Conservation (phyloP, 805 yeast genomes). For the Starmera dryadoides region DNA sequence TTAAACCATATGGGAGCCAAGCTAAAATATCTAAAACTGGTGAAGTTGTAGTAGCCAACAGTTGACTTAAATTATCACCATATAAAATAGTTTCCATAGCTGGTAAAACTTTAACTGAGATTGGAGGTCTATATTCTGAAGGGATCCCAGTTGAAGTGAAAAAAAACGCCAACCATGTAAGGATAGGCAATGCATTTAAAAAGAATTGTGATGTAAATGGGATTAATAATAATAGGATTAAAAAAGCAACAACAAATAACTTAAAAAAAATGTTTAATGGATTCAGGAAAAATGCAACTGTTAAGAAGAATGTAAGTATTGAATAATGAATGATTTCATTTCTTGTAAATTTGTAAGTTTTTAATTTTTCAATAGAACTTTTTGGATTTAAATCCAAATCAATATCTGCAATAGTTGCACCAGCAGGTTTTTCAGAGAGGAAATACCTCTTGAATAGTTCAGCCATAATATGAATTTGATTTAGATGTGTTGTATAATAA, state of each 20-base stretch:
- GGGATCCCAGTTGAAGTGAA: conserved; percentile 74
- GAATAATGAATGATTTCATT: conserved; percentile 48
- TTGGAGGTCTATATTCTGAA: conserved; percentile 73
- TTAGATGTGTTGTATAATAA: no score
- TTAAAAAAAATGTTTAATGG: conserved; percentile 44
- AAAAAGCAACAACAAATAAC: conserved; percentile 25
- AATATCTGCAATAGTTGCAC: conserved; percentile 42
- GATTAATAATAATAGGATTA: conserved; percentile 42
- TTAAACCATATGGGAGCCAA: conserved; percentile 91
- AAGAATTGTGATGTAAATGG: conserved; percentile 85
- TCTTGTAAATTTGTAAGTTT: conserved; percentile 32
- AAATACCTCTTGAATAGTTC: conserved; percentile 42
- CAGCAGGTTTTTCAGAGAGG: conserved; percentile 44
- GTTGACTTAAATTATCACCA: conserved; percentile 83
- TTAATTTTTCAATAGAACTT: conserved; percentile 32
- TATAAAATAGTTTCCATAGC: conserved; percentile 87
- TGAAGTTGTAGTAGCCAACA: conserved; percentile 67
- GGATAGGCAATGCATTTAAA: conserved; percentile 73
- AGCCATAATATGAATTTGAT: conserved; percentile 11
- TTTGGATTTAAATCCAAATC: conserved; percentile 40
- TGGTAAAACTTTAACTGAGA: conserved; percentile 80
- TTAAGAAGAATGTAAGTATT: conserved; percentile 42
- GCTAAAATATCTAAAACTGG: conserved; percentile 74
- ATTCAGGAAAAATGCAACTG: conserved; percentile 50
- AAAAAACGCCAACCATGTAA: conserved; percentile 79